Percentiles rank a stretch among this genome's conserved stretches.
Conservation (phyloP, 2,329 filamentous ascomycete genomes). For the Arthrobotrys megalospora region DNA sequence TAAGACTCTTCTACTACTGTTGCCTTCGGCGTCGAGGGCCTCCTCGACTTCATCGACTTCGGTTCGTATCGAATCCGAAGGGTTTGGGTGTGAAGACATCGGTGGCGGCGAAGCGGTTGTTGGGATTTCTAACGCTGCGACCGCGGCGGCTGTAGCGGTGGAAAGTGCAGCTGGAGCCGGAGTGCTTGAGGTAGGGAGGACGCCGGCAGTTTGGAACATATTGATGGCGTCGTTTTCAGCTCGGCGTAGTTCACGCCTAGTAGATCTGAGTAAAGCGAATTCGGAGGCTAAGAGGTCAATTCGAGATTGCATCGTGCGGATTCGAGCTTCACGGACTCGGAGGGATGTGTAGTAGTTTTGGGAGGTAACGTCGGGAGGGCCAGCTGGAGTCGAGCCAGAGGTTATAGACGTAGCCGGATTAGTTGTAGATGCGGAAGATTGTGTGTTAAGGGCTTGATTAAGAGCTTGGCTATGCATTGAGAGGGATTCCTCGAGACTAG, state of each 20-base stretch:
- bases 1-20: conserved; percentile 54
- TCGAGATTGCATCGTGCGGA: conserved; percentile 64
- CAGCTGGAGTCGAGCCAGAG: background rate
- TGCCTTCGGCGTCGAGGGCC: conserved; percentile 54
- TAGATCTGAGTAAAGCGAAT: conserved; percentile 63
- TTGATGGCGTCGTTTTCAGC: conserved; percentile 55
- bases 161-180: conserved; percentile 15
- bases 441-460: conserved; percentile 41
- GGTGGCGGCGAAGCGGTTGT: conserved; percentile 27
- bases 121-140: conserved; percentile 22
- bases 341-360: conserved; percentile 59
- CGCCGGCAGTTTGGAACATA: conserved; percentile 50
- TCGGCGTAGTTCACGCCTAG: conserved; percentile 62
- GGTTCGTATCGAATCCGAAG: conserved; percentile 37
- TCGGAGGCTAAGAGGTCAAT: conserved; percentile 64
- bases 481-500: conserved; percentile 58
- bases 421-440: background rate
- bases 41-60: conserved; percentile 58
- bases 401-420: background rate
- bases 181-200: conserved; percentile 9
- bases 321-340: conserved; percentile 62
- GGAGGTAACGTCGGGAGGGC: conserved; percentile 40
- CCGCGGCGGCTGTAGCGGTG: conserved; percentile 9
- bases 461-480: conserved; percentile 53
- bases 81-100: conserved; percentile 3